Evolutionary conservation across 179 eudicot genomes (phyloP).

Genomic region (Gypsophila paniculata): DNA sequence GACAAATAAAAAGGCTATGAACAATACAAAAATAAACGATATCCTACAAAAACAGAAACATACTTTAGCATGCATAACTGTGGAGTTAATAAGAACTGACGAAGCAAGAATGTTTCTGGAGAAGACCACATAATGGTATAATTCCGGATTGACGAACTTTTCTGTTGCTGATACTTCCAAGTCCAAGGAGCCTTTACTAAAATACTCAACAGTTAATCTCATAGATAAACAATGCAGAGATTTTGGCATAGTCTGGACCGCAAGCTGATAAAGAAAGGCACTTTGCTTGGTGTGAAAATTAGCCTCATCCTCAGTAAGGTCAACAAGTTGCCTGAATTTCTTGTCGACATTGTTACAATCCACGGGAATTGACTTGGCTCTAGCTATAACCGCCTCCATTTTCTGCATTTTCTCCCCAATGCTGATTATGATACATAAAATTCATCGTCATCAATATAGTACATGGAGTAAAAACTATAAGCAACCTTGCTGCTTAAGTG

Average conservation of each 20-base stretch:
- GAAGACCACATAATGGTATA: conserved; percentile 76
- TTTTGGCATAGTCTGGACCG: conserved; percentile 89
- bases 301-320: conserved; percentile 91
- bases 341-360: conserved; percentile 88
- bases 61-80: conserved; percentile 73
- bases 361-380: conserved; percentile 55
- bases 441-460: background rate
- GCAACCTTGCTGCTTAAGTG: background rate
- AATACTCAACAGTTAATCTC: conserved; percentile 85
- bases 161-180: conserved; percentile 39
- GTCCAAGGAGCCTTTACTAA: conserved; percentile 50
- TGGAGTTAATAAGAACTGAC: conserved; percentile 81
- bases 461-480: background rate
- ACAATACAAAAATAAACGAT: conserved; percentile 3
- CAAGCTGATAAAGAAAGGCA: conserved; percentile 87
- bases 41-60: conserved; percentile 18
- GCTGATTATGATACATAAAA: conserved; percentile 36
- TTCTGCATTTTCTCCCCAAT: conserved; percentile 50
- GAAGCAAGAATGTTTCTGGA: conserved; percentile 81
- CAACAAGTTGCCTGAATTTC: conserved; percentile 92
- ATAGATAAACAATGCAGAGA: conserved; percentile 85
- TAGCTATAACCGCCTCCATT: conserved; percentile 69
- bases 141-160: conserved; percentile 47
- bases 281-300: conserved; percentile 92
- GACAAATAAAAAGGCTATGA: background rate